A percentile compares a stretch with the other conserved stretches of the same genome.
phyloP scores from a whole-genome alignment of 2,329 filamentous ascomycete genomes.

The Fonsecaea pedrosoi region DNA sequence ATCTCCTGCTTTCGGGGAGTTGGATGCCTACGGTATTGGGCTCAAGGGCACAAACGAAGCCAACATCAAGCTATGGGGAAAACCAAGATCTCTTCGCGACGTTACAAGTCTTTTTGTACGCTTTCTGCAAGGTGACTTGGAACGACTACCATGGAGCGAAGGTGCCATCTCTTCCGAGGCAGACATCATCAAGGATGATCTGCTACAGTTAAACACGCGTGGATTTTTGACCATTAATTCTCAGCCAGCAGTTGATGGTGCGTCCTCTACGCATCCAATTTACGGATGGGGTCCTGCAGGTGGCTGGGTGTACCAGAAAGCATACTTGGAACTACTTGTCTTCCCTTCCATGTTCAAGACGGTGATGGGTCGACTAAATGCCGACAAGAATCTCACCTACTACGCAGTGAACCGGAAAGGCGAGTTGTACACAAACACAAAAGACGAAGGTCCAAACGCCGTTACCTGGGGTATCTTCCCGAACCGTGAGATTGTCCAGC shows the following conservation, averaged over 20 bases:
- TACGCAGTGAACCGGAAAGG: conserved; percentile 89
- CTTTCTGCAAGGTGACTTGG: conserved; percentile 81
- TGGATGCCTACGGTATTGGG: conserved; percentile 92
- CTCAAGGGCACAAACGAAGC: conserved; percentile 94
- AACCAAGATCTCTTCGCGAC: conserved; percentile 79
- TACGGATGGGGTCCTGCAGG: conserved; percentile 95
- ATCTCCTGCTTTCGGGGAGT: conserved; percentile 92
- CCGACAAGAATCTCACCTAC: conserved; percentile 84
- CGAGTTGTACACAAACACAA: conserved; percentile 81
- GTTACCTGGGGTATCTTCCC: conserved; percentile 99
- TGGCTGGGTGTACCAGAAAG: conserved; percentile 98
- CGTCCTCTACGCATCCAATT: conserved; percentile 82
- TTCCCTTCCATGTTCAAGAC: conserved; percentile 79
- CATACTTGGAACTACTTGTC: conserved; percentile 90
- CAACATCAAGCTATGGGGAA: conserved; percentile 93
- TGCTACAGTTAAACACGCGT: conserved; percentile 81
- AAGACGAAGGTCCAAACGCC: conserved; percentile 89
- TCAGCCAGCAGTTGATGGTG: conserved; percentile 90
- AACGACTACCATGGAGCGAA: conserved; percentile 93
- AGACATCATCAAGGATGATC: conserved; percentile 74
- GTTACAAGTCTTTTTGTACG: conserved; percentile 82
- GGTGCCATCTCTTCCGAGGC: conserved; percentile 83
- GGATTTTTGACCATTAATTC: conserved; percentile 97
- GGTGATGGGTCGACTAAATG: conserved; percentile 77
- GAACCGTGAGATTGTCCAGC: conserved; percentile 98